These are phyloP conservation scores for Calonectria leucothoes DNA, from an alignment of 2,329 filamentous ascomycete genomes.

Conservation along the genomic window DNA sequence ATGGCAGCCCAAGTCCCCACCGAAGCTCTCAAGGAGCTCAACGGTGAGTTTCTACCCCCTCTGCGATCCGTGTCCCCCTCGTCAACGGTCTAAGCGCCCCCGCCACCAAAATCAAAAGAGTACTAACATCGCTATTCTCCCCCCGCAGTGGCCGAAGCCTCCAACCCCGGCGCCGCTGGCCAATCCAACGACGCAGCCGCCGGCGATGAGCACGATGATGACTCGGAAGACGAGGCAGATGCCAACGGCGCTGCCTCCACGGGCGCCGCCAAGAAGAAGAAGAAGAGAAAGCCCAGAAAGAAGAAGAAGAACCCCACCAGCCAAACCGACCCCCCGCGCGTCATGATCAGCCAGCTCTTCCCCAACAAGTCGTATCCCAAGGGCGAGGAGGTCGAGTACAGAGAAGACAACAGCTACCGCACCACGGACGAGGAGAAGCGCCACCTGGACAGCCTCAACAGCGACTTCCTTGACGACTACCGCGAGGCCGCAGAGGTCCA, in stretches of 20 bases:
- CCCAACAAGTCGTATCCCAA: constrained; percentile 78
- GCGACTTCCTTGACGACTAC: constrained; percentile 83
- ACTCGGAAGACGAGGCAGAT: constrained; percentile 65
- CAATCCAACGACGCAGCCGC: constrained; percentile 52
- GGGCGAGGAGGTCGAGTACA: constrained; percentile 83
- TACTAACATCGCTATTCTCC: constrained; percentile 19
- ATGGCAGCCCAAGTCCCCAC: constrained; percentile 58
- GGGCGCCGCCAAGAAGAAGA: constrained; percentile 56
- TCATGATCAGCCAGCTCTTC: constrained; percentile 79
- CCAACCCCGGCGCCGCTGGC: constrained; percentile 54
- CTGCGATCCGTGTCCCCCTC: background rate
- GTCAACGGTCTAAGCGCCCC: background rate
- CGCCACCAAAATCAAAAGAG: background rate
- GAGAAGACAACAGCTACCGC: constrained; percentile 79
- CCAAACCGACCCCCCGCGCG: constrained; percentile 80
- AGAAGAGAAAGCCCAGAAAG: constrained; percentile 88
- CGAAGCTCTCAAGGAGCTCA: constrained; percentile 58
- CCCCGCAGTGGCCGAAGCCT: constrained; percentile 53
- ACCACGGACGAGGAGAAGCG: constrained; percentile 88
- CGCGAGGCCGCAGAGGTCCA: constrained; percentile 90
- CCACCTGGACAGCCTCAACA: constrained; percentile 83
- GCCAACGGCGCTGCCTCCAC: constrained; percentile 49
- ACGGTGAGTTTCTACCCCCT: constrained; percentile 44
- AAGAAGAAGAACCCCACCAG: constrained; percentile 81
- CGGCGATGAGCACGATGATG: constrained; percentile 59